These are phyloP conservation scores for Spergularia bocconei DNA, from an alignment of 148 eudicot species.

Conservation along the genomic window DNA sequence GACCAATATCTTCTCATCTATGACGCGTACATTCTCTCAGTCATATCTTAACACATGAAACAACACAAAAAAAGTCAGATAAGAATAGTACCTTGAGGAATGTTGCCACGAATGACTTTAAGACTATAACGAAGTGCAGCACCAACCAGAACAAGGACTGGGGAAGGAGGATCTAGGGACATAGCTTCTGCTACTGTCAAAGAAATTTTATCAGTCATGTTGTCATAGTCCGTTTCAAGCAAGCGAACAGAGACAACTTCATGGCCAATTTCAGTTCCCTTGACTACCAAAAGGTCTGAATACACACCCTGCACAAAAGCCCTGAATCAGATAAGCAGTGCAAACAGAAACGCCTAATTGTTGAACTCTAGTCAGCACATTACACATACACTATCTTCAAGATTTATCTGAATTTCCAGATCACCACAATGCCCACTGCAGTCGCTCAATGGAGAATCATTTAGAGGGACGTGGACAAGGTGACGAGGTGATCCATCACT, in stretches of 20 bases:
- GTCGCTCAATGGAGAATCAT: slow-evolving; percentile 84
- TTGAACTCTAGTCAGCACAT: slow-evolving; percentile 7
- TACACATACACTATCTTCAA: slow-evolving; percentile 73
- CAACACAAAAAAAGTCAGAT: background rate
- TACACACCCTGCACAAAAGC: slow-evolving; percentile 54
- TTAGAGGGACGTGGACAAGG: slow-evolving; percentile 79
- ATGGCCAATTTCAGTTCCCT: slow-evolving; percentile 84
- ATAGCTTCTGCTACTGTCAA: slow-evolving; percentile 96
- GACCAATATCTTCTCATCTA: too few relatives aligned
- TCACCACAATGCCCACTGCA: slow-evolving; percentile 91
- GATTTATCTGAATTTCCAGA: slow-evolving; percentile 69
- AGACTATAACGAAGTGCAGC: slow-evolving; percentile 65
- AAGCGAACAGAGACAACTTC: slow-evolving; percentile 76
- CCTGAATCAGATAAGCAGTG: slow-evolving; percentile 13
- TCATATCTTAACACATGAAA: background rate
- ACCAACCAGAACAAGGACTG: slow-evolving; percentile 84
- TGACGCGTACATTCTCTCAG: slow-evolving; percentile 1
- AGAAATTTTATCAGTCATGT: slow-evolving; percentile 63
- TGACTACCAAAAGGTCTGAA: slow-evolving; percentile 75
- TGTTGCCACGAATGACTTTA: slow-evolving; percentile 70
- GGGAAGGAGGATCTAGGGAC: slow-evolving; percentile 90
- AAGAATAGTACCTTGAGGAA: slow-evolving; percentile 56
- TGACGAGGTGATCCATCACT: slow-evolving; percentile 51
- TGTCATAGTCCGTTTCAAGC: slow-evolving; percentile 57
- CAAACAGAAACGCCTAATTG: background rate